Conservation (phyloP, 1,139 yeast species). For the Saccharomyces uvarum region DNA sequence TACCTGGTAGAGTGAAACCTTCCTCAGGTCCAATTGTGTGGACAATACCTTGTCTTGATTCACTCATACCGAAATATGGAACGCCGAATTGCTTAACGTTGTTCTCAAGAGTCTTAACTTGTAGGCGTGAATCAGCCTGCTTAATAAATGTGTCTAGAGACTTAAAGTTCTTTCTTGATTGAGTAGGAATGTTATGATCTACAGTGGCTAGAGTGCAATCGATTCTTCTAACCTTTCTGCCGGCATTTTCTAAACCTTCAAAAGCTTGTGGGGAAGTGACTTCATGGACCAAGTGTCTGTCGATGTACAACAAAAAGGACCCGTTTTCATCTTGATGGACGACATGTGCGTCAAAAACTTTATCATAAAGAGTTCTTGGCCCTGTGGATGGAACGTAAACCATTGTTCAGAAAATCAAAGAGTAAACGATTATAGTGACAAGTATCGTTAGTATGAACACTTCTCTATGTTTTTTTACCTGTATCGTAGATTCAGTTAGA, state of each 20-base stretch:
- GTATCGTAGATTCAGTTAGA: background rate
- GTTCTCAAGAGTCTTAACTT: constrained; percentile 84
- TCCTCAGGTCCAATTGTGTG: constrained; percentile 98
- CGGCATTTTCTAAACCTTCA: constrained; percentile 85
- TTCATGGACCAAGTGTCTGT: constrained; percentile 94
- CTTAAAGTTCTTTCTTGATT: constrained; percentile 67
- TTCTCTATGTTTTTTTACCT: background rate
- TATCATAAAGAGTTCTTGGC: constrained; percentile 81
- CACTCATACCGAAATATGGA: constrained; percentile 90
- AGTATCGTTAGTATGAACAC: background rate
- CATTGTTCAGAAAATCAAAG: constrained; percentile 24
- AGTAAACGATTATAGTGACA: background rate
- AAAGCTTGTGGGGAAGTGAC: constrained; percentile 98
- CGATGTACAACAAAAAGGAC: constrained; percentile 79
- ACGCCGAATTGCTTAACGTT: constrained; percentile 85
- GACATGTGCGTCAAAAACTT: constrained; percentile 89
- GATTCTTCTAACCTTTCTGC: constrained; percentile 77
- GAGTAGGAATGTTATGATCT: constrained; percentile 95
- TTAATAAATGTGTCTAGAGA: constrained; percentile 74
- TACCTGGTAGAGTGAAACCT: constrained; percentile 96
- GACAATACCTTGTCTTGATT: constrained; percentile 92
- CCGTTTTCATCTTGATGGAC: constrained; percentile 84
- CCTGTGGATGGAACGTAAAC: constrained; percentile 22
- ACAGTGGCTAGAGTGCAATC: constrained; percentile 97
- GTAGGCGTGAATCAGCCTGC: constrained; percentile 85